These are phyloP conservation scores for Cladochytrium replicatum DNA, from an alignment of 192 early-diverging fungal species.

Conservation along the genomic window DNA sequence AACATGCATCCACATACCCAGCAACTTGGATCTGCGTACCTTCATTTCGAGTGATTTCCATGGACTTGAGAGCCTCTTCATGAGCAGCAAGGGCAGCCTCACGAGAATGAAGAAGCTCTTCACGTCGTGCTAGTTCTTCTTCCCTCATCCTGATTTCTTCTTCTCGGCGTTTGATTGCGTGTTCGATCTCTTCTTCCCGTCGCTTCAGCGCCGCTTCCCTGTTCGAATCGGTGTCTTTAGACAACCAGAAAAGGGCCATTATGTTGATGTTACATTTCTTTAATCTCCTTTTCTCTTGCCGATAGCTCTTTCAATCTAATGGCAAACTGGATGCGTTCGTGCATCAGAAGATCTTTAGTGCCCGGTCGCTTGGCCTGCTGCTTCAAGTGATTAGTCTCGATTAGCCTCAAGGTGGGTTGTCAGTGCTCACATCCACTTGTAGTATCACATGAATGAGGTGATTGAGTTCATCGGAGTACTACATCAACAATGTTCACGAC, in stretches of 20 bases:
- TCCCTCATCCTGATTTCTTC: constrained; percentile 15
- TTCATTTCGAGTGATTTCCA: no score
- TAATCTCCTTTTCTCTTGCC: constrained; percentile 6
- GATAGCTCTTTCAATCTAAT: background rate
- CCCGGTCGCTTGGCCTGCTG: constrained; percentile 6
- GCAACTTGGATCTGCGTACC: no score
- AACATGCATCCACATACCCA: no score
- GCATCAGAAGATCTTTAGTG: constrained; percentile 1
- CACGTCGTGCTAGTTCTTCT: constrained; percentile 16
- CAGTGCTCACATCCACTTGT: constrained; percentile 38
- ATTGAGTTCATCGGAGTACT: constrained; percentile 25
- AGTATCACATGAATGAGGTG: constrained; percentile 45
- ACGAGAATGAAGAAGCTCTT: constrained; percentile 9
- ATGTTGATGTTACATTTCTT: constrained; percentile 24
- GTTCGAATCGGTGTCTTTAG: constrained; percentile 23
- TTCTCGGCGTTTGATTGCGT: background rate
- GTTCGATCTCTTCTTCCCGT: constrained; percentile 5
- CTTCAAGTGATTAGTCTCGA: background rate
- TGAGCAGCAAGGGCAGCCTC: constrained; percentile 7
- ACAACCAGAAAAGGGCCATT: constrained; percentile 21
- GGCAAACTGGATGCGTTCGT: background rate
- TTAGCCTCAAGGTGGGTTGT: background rate
- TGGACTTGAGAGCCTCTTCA: no score
- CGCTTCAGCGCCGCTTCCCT: constrained; percentile 24
- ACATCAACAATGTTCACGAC: background rate